Conservation (phyloP, 441 rosid genomes). For the Melastoma candidum region DNA sequence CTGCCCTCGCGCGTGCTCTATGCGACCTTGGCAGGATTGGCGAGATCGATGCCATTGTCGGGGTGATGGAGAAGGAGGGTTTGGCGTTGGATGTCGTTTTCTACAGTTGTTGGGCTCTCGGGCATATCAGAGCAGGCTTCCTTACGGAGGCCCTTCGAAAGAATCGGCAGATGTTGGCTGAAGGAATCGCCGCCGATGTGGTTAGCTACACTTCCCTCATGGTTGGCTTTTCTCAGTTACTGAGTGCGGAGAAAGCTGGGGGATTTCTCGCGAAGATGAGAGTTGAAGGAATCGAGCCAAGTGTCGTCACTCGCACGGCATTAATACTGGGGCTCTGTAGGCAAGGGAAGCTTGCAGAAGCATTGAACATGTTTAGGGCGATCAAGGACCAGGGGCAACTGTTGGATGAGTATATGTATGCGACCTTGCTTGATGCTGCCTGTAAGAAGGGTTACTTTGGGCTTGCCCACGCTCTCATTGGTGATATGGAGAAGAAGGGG, state of each 20-base stretch:
- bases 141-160: constrained; percentile 39
- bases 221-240: constrained; percentile 46
- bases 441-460: constrained; percentile 48
- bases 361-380: constrained; percentile 38
- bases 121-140: constrained; percentile 31
- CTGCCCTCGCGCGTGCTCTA: constrained; percentile 44
- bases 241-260: constrained; percentile 30
- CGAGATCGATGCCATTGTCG: constrained; percentile 38
- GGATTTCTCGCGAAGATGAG: constrained; percentile 60
- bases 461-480: constrained; percentile 38
- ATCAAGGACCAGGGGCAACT: constrained; percentile 38
- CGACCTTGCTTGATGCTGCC: constrained; percentile 59
- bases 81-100: constrained; percentile 53
- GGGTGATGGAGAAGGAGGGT: constrained; percentile 38
- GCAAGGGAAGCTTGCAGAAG: constrained; percentile 50
- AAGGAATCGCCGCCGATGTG: constrained; percentile 36
- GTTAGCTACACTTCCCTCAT: constrained; percentile 50
- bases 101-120: constrained; percentile 60
- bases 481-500: constrained; percentile 65
- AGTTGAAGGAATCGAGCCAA: constrained; percentile 42
- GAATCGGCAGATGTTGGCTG: constrained; percentile 36
- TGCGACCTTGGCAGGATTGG: constrained; percentile 46
- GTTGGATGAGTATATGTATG: constrained; percentile 53
- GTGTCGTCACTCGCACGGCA: constrained; percentile 45
- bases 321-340: constrained; percentile 50